A percentile compares a stretch with the other conserved stretches of the same genome.
Conservation (phyloP, 140 eudicot species). For the Flaveria floridana region DNA sequence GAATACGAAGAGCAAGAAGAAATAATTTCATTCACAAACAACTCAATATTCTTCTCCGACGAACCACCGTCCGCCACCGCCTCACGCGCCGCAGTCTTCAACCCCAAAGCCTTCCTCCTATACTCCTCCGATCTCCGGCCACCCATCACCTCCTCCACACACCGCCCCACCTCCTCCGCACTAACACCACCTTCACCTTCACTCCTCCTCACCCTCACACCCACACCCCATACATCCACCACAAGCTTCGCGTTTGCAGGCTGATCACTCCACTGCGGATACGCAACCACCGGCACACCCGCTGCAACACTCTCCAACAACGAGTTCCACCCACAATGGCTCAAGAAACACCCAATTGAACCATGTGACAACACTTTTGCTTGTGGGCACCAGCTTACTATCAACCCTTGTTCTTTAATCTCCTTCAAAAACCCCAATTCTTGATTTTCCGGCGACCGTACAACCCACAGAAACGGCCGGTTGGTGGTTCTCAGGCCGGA, state of each 20-base stretch:
- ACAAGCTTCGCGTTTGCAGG: constrained; percentile 41
- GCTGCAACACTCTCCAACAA: constrained; percentile 32
- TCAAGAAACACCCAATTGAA: constrained; percentile 41
- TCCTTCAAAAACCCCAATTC: constrained; percentile 25
- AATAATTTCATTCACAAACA: constrained; percentile 34
- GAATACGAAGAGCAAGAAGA: background rate
- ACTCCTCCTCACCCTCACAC: constrained; percentile 31
- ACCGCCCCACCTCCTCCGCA: constrained; percentile 36
- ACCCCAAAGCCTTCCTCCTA: constrained; percentile 29
- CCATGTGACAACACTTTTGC: constrained; percentile 36
- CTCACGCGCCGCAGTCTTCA: constrained; percentile 37
- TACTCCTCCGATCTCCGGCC: constrained; percentile 33
- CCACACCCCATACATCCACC: constrained; percentile 33
- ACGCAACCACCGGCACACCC: constrained; percentile 45
- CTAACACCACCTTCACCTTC: constrained; percentile 18
- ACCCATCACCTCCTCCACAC: constrained; percentile 35
- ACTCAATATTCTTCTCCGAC: constrained; percentile 32
- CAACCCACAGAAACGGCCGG: constrained; percentile 43
- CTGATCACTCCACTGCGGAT: constrained; percentile 45
- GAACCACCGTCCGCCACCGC: constrained; percentile 39
- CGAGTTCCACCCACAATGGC: constrained; percentile 54
- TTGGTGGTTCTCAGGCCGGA: constrained; percentile 22
- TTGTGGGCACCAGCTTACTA: constrained; percentile 49
- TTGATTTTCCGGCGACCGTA: constrained; percentile 17
- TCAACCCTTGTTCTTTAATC: constrained; percentile 39